Conservation (phyloP, 2,329 filamentous ascomycete genomes). For the Fusarium sublunatum region DNA sequence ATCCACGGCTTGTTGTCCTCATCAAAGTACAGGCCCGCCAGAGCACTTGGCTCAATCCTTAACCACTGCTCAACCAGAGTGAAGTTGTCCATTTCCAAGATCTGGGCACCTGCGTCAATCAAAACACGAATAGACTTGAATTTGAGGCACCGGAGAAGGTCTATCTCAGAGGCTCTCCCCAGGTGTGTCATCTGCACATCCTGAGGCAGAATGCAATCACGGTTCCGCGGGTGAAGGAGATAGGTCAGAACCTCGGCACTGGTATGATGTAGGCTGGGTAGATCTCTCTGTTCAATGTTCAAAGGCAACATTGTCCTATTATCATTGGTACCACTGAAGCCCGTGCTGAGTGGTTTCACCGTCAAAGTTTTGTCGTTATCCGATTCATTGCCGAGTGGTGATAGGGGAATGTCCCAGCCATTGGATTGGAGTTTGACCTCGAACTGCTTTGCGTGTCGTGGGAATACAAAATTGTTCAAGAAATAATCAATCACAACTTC, state of each 20-base stretch:
- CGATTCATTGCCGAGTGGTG: conserved; percentile 13
- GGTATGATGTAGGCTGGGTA: conserved; percentile 66
- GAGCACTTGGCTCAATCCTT: conserved; percentile 54
- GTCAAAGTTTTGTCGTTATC: not conserved
- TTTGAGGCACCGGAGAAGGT: conserved; percentile 48
- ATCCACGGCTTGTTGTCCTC: conserved; percentile 39
- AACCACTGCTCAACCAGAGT: conserved; percentile 64
- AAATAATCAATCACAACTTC: conserved; percentile 69
- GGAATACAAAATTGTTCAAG: conserved; percentile 74
- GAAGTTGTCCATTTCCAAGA: conserved; percentile 69
- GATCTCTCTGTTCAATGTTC: conserved; percentile 70
- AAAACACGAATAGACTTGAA: conserved; percentile 60
- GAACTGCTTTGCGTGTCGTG: conserved; percentile 73
- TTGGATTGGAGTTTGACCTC: conserved; percentile 71
- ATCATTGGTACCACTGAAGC: conserved; percentile 80
- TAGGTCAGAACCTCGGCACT: conserved; percentile 73
- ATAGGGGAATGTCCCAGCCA: conserved; percentile 75
- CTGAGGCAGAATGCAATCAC: conserved; percentile 54
- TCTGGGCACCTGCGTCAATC: conserved; percentile 73
- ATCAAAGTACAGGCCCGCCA: conserved; percentile 65
- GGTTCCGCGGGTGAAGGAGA: conserved; percentile 65
- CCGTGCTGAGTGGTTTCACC: conserved; percentile 63
- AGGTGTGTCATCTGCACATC: conserved; percentile 52
- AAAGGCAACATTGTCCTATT: conserved; percentile 69
- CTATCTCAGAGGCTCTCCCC: conserved; percentile 51